Evolutionary conservation across 2,329 filamentous ascomycete species (phyloP).

Genomic region (Cladosporium sp.): DNA sequence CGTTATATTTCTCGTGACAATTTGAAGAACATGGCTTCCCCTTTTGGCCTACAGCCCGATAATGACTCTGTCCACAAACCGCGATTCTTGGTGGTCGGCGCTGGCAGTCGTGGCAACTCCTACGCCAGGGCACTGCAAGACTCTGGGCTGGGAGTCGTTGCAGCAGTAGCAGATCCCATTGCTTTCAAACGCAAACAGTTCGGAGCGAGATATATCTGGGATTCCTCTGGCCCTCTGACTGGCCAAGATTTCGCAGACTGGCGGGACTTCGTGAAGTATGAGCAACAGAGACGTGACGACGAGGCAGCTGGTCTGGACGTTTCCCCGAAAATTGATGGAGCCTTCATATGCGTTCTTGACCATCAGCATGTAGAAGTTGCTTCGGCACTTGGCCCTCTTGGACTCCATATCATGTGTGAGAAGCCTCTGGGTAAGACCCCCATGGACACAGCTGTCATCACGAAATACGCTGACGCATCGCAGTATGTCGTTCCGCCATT

Average conservation of each 20-base stretch:
- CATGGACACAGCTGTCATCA: neutral
- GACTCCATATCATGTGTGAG: constrained; percentile 88
- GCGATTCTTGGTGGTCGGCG: constrained; percentile 77
- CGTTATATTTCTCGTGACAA: neutral
- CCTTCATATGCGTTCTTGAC: constrained; percentile 78
- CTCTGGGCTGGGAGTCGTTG: constrained; percentile 68
- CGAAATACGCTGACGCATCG: neutral
- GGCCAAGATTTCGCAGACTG: constrained; percentile 70
- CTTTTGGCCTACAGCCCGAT: neutral
- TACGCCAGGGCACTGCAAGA: constrained; percentile 71
- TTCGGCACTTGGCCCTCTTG: constrained; percentile 66
- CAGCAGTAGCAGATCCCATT: constrained; percentile 79
- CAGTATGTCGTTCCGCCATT: neutral
- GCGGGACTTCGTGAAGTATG: constrained; percentile 75
- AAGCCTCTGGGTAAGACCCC: constrained; percentile 66
- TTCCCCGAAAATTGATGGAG: constrained; percentile 53
- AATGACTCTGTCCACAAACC: constrained; percentile 19
- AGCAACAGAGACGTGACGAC: constrained; percentile 61
- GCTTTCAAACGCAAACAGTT: constrained; percentile 73
- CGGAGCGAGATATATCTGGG: constrained; percentile 73
- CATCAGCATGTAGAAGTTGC: constrained; percentile 85
- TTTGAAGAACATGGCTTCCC: neutral
- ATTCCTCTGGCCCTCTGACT: constrained; percentile 49
- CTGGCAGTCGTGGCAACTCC: constrained; percentile 73
- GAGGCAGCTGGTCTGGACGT: constrained; percentile 49